Percentiles rank a stretch among this genome's conserved stretches.
Conservation (phyloP, 2,329 filamentous ascomycete species). For the Sclerotinia spermophila region DNA sequence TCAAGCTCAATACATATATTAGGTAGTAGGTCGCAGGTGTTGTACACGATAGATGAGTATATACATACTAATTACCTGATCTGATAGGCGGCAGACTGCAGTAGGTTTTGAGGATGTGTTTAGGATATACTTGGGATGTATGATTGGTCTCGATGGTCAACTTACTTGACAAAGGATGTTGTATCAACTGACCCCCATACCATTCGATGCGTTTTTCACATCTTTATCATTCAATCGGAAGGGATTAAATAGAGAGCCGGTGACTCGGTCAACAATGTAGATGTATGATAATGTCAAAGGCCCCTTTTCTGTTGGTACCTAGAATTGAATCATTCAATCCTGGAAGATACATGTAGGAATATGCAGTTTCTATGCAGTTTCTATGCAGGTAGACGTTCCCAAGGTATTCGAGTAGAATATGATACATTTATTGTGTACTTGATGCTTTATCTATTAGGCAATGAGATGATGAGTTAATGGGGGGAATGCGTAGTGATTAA, state of each 20-base stretch:
- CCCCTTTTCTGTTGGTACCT: neutral
- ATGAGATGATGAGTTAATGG: neutral
- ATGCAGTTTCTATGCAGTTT: neutral
- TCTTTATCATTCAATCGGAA: conserved; percentile 15
- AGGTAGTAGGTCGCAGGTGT: neutral
- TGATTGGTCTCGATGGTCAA: neutral
- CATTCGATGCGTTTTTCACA: neutral
- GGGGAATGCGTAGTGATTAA: neutral
- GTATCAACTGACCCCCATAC: conserved; percentile 11
- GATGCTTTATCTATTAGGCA: neutral
- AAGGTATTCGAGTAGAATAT: neutral
- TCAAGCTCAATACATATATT: neutral
- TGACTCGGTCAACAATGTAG: conserved; percentile 10
- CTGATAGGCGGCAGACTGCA: conserved; percentile 3
- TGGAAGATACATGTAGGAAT: neutral
- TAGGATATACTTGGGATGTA: neutral
- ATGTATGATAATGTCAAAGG: neutral
- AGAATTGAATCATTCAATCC: neutral
- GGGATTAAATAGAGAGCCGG: neutral
- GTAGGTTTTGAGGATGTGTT: neutral
- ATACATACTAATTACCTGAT: neutral
- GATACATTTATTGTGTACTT: neutral
- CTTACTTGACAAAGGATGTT: neutral
- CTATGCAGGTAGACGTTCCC: neutral
- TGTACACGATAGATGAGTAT: neutral